A percentile compares a stretch with the other conserved stretches of the same genome.
Conservation (phyloP, 2,329 filamentous ascomycete species). For the Beauveria scarabaeidicola region DNA sequence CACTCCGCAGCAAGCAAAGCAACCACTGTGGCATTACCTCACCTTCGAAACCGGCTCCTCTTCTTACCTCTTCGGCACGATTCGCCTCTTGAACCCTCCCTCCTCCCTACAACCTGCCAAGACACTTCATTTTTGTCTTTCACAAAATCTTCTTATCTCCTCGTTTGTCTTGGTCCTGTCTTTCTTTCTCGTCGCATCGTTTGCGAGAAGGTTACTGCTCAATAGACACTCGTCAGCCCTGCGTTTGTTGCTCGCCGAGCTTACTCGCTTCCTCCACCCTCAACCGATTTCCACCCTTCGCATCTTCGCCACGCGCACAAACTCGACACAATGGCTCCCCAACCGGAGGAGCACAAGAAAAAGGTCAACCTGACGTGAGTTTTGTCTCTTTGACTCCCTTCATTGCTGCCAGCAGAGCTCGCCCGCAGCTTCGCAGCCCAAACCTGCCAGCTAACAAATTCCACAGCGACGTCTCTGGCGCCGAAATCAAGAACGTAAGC, state of each 20-base stretch:
- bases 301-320: conserved; percentile 9
- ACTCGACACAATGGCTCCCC: conserved; percentile 57
- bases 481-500: conserved; percentile 74
- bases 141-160: background rate
- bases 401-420: background rate
- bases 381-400: conserved; percentile 12
- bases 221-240: background rate
- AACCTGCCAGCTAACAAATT: conserved; percentile 26
- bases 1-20: background rate
- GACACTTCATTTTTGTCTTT: background rate
- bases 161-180: background rate
- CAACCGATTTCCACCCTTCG: conserved; percentile 19
- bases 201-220: background rate
- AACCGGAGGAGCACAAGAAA: conserved; percentile 63
- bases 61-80: conserved; percentile 6
- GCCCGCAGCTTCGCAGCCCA: background rate
- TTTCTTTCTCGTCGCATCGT: background rate
- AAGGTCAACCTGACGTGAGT: conserved; percentile 77
- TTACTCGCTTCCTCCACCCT: conserved; percentile 16
- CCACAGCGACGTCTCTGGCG: conserved; percentile 75
- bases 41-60: conserved; percentile 9
- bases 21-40: conserved; percentile 13
- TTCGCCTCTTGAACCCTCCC: conserved; percentile 13
- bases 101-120: background rate
- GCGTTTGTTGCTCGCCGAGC: conserved; percentile 6